phyloP scores from a whole-genome alignment of 345 rosid species.

The Rhodamnia rubescens region DNA sequence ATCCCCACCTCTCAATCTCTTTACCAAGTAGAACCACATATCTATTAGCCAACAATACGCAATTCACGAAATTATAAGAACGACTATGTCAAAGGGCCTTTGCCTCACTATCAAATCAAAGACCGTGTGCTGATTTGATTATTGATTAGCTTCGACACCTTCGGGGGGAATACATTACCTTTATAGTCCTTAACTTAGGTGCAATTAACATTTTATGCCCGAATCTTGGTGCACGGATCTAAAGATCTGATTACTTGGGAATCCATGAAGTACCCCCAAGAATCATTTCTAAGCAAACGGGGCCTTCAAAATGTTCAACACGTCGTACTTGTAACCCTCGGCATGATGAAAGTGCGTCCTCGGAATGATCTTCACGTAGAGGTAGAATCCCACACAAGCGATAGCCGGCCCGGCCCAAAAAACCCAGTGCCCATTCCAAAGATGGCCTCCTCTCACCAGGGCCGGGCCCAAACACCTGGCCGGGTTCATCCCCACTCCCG shows the following conservation, averaged over 20 bases:
- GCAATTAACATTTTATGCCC: background rate
- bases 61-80: background rate
- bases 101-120: too few relatives aligned
- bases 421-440: constrained; percentile 43
- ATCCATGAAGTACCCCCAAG: background rate
- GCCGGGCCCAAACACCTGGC: constrained; percentile 44
- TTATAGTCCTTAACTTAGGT: background rate
- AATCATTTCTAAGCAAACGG: background rate
- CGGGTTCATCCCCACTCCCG: constrained; percentile 31
- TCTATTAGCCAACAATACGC: too few relatives aligned
- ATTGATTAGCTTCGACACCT: too few relatives aligned
- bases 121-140: too few relatives aligned
- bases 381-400: constrained; percentile 17
- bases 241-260: background rate
- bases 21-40: too few relatives aligned
- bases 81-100: background rate
- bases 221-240: background rate
- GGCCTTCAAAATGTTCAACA: background rate
- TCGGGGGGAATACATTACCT: background rate
- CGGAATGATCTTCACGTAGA: constrained; percentile 11
- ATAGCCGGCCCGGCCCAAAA: constrained; percentile 35
- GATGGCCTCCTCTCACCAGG: constrained; percentile 22
- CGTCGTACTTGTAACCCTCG: background rate
- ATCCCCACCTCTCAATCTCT: too few relatives aligned
- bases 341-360: background rate